phyloP scores from a whole-genome alignment of 306 rosid species.

The Begonia masoniana region DNA sequence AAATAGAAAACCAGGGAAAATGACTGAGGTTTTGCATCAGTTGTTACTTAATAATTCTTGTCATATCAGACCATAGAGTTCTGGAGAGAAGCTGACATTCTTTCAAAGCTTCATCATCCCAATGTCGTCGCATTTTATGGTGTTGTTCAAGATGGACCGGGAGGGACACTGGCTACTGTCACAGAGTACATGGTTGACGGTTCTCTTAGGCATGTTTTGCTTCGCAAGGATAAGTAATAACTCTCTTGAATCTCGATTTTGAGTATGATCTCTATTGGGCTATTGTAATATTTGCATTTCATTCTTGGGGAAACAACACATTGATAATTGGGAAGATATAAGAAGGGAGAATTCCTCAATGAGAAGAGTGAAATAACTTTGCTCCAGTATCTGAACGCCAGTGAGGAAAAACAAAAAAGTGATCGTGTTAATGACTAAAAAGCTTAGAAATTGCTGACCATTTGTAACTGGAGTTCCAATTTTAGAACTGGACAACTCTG shows the following conservation, averaged over 20 bases:
- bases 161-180: conserved; percentile 76
- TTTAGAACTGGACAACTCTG: too few species aligned
- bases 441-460: too few species aligned
- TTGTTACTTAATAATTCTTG: not conserved
- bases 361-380: too few species aligned
- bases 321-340: too few species aligned
- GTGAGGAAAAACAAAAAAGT: too few species aligned
- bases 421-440: too few species aligned
- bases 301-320: too few species aligned
- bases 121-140: conserved; percentile 91
- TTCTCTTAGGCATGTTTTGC: conserved; percentile 76
- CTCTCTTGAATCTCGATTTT: conserved; percentile 12
- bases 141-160: conserved; percentile 87
- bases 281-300: too few species aligned
- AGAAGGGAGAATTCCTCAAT: too few species aligned
- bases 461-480: too few species aligned
- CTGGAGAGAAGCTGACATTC: conserved; percentile 93
- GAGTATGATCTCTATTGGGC: conserved; percentile 4
- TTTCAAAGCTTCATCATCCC: conserved; percentile 92
- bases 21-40: not conserved
- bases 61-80: conserved; percentile 58
- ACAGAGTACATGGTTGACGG: conserved; percentile 88
- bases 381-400: too few species aligned
- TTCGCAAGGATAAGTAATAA: conserved; percentile 76
- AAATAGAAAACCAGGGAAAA: not conserved